Base-by-base conservation (phyloP, 2,329 filamentous ascomycete genomes). In the Xylaria digitata region DNA sequence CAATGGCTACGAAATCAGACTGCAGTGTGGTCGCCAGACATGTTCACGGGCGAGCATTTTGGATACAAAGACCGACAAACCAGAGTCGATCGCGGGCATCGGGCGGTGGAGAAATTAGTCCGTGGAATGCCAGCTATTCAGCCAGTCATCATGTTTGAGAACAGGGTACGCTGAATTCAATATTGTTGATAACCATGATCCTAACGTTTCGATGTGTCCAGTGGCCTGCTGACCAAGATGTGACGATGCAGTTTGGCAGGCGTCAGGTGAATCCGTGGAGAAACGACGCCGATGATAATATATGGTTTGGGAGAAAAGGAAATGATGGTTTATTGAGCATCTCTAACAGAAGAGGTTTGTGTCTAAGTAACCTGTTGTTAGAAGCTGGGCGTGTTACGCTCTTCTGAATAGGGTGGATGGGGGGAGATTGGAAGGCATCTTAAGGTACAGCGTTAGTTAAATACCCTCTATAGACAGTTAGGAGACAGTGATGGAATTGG, bases 71-170 rank as follows among this genome's bases (percentile, higher is more conserved):
- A 63, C 23, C 52, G 46, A 26, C 61, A 50, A 11, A 8, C 2
- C 3, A 26, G 9, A 13, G 6, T 63, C 21, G 43, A 70, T 43
- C 62, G 65, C 26, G 30, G 32, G 5, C 53, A 63, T 34, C 17
- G 49, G 4, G 15, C 19, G 1, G 57, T 70, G 9, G 19, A 26
- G n/a, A 19, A 30, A 8, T 26, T 60, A n/a, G 3, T 70, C 42
- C 13, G 21, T 9, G 17, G 30, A 37, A 65, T 70, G 64, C 67
- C 67, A 1, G 13, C 23, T 1, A 61, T 65, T 26, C 40, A 46
- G 21, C 64, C 64, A 6, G 67, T 67, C 4, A 42, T 70, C 37
- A 43, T 66, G 23, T 65, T 69, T 19, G 61, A 67, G 48, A 69
- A 65, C 49, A 55, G 37, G 55, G 61, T 58, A 62, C 23, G 43